A percentile compares a stretch with the other conserved stretches of the same genome.
These are phyloP conservation scores for Talaromyces borbonicus DNA, from an alignment of 495 filamentous ascomycete genomes.

Conservation along the genomic window DNA sequence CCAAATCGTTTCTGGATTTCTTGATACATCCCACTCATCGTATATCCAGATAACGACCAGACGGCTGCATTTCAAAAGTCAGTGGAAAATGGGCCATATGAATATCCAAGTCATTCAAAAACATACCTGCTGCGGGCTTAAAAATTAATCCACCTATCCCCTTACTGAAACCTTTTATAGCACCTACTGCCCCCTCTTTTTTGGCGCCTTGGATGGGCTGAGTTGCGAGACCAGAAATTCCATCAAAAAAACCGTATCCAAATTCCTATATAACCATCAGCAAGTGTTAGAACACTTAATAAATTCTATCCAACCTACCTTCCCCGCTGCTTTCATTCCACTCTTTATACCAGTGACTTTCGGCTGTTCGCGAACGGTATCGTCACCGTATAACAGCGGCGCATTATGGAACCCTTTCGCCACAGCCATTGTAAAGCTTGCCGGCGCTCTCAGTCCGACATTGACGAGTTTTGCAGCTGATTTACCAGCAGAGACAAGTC, in stretches of 20 bases:
- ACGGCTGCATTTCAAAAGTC: slow-evolving; percentile 24
- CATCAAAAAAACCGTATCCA: slow-evolving; percentile 56
- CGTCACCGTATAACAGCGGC: slow-evolving; percentile 68
- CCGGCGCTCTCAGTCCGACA: slow-evolving; percentile 62
- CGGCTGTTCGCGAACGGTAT: slow-evolving; percentile 55
- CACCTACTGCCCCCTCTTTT: slow-evolving; percentile 57
- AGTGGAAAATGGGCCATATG: not conserved
- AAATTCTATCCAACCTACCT: slow-evolving; percentile 19
- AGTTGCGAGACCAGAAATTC: slow-evolving; percentile 60
- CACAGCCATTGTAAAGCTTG: slow-evolving; percentile 69
- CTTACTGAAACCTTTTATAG: slow-evolving; percentile 67
- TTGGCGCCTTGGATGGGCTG: slow-evolving; percentile 58
- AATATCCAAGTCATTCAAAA: slow-evolving; percentile 5
- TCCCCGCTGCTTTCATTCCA: slow-evolving; percentile 55
- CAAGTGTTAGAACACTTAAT: slow-evolving; percentile 1
- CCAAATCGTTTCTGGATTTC: slow-evolving; percentile 57
- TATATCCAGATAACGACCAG: slow-evolving; percentile 61
- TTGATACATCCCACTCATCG: slow-evolving; percentile 66
- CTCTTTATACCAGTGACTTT: slow-evolving; percentile 62
- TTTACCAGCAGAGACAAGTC: slow-evolving; percentile 49
- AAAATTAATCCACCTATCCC: slow-evolving; percentile 61
- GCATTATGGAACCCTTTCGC: slow-evolving; percentile 82
- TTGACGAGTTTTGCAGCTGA: slow-evolving; percentile 57
- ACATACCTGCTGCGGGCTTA: slow-evolving; percentile 58
- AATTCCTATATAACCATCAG: slow-evolving; percentile 47